Base-by-base conservation (phyloP, 345 rosid species). In the Euphorbia pulcherrima region DNA sequence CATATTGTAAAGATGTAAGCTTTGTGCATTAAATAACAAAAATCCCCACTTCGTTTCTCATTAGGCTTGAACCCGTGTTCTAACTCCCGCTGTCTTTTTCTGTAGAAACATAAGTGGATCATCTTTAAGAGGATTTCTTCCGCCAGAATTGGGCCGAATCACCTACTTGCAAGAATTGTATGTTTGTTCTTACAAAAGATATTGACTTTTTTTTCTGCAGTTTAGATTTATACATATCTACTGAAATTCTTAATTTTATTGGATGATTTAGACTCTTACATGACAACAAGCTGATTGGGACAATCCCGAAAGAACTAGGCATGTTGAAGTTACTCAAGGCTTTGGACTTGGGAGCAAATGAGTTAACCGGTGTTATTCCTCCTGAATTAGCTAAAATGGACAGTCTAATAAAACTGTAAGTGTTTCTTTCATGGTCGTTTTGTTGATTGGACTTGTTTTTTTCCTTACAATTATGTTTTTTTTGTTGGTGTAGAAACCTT, bases 261-360 rank as follows among this genome's bases (percentile, higher is more conserved):
- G 73, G 64, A 24, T 77, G 40, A 79, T 60, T 83, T 83, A 95
- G 97, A 78, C 75, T 83, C 76, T 68, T 95, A 72, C 92, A 78
- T 23, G 85, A 84, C 54, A 95, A 92, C 83, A 71, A 73, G 52
- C 80, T 95, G 74, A 72, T 84, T 4, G 97, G 97, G 64, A 80
- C 78, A 30, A 90, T 95, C 58, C 99, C 99, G 4, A 92, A 85
- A 82, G 99, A 95, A 66, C 56, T 95, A 18, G 97, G 97, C 46
- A 76, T 77, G 84, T 77, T 92, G 88, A 86, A 87, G 77, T 72
- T 74, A 72, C 92, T 95, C 54, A 73, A 74, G 83, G 78, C 78
- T 69, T 84, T 94, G 89, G 97, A 94, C 81, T 88, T 94, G 84
- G 97, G 99, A 77, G 83, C 64, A 77, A 94, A 94, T 82, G 88